Evolutionary conservation across 1,139 yeast genomes (phyloP), one percentile per base, ranked within the genome.

Genomic region (Geotrichum europaeum): DNA sequence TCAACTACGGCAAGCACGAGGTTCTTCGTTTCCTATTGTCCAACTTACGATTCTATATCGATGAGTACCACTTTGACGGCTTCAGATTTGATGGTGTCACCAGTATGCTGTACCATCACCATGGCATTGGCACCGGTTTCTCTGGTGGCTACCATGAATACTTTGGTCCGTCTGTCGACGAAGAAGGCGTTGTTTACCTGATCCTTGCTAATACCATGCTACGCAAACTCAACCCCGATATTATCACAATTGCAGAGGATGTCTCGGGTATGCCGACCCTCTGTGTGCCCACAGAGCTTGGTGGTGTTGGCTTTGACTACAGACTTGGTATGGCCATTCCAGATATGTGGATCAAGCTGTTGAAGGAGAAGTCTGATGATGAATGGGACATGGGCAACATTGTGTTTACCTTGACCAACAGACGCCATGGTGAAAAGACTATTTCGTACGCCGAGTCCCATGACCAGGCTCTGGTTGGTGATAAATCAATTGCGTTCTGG

Each of bases 11-110:
- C 18, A 84, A 83, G 72, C 89, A 91, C 73, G 98, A 94, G 74
- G 96, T 96, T 0, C 80, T 91, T 66, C 78, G 98, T 67, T 94
- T 94, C 72, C 76, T 94, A 65, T 79, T 94, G 64, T 86, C 96
- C n/a, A 94, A 94, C 73, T 79, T 94, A 71, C 87, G 92, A 64
- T 94, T 82, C 72, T 94, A 84, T 75, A 77, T 91, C 60, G 96
- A 91, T 59, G 91, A 84, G 64, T 94, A 84, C 74, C 80, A 84
- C 62, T 94, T 94, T 75, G 99, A 94, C 71, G 99, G 99, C 5
- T 94, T 92, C 77, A 80, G 99, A 70, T 94, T 94, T 68, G 99
- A 94, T 72, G 99, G 99, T 64, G 97, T 94, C 56, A 94, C 98
- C 25, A 84, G 91, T 65, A 92, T 94, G 96, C 78, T 94, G 56